Evolutionary conservation across 495 filamentous ascomycete species (phyloP).

Genomic region (Amniculicola lignicola): DNA sequence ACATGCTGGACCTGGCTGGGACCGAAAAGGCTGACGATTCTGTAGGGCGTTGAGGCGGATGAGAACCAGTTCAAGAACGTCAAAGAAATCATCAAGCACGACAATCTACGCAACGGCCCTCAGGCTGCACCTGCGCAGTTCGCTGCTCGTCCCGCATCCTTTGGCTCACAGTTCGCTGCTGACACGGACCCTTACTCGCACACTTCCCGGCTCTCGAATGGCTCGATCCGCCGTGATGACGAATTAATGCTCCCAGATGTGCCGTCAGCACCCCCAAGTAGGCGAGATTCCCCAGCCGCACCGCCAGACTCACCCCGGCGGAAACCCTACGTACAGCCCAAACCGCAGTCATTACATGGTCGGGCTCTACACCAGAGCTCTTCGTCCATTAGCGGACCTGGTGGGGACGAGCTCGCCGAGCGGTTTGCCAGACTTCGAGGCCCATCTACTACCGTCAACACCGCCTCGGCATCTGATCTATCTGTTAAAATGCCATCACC

Average conservation of each 20-base stretch:
- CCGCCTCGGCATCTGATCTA: slow-evolving; percentile 14
- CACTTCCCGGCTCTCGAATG: slow-evolving; percentile 28
- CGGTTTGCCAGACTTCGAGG: slow-evolving; percentile 59
- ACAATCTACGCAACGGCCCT: slow-evolving; percentile 58
- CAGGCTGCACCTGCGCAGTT: slow-evolving; percentile 27
- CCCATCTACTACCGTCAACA: slow-evolving; percentile 26
- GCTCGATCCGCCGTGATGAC: slow-evolving; percentile 22
- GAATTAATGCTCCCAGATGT: slow-evolving; percentile 31
- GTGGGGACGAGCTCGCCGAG: slow-evolving; percentile 48
- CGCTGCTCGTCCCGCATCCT: slow-evolving; percentile 13
- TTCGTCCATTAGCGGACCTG: slow-evolving; percentile 7
- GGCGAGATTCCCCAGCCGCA: slow-evolving; percentile 11
- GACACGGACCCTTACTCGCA: not conserved
- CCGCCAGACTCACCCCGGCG: slow-evolving; percentile 23
- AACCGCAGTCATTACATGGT: slow-evolving; percentile 60
- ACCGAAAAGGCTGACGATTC: slow-evolving; percentile 29
- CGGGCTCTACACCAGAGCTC: slow-evolving; percentile 42
- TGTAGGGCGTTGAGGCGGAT: slow-evolving; percentile 36
- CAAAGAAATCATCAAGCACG: slow-evolving; percentile 64
- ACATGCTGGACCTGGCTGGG: not conserved
- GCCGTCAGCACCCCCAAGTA: slow-evolving; percentile 1
- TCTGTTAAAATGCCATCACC: slow-evolving; percentile 41
- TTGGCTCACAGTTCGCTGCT: not conserved
- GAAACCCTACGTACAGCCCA: slow-evolving; percentile 59
- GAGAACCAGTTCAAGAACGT: slow-evolving; percentile 55